phyloP scores from a whole-genome alignment of 495 filamentous ascomycete genomes.

The Zalerion maritima region DNA sequence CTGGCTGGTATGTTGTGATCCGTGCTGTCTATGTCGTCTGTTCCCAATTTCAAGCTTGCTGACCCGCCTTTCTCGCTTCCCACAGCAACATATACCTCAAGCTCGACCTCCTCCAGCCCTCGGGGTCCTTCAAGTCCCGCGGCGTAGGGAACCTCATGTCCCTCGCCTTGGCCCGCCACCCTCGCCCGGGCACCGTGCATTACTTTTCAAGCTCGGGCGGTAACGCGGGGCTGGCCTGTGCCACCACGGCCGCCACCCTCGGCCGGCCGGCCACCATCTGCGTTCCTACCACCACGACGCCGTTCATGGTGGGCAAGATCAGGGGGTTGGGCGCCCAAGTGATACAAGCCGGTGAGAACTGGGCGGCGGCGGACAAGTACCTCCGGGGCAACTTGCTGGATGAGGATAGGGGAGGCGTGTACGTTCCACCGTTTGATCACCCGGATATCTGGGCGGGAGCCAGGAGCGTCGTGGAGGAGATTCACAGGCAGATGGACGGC shows the following conservation, averaged over 20 bases:
- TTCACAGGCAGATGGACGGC: constrained; percentile 41
- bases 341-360: constrained; percentile 54
- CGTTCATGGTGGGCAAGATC: constrained; percentile 63
- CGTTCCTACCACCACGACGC: constrained; percentile 52
- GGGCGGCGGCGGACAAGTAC: constrained; percentile 63
- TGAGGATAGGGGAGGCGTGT: constrained; percentile 41
- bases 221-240: constrained; percentile 86
- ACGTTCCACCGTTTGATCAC: constrained; percentile 87
- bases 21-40: background rate
- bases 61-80: background rate
- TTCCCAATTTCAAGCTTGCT: background rate
- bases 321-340: constrained; percentile 54
- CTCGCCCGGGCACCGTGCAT: constrained; percentile 33
- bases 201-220: constrained; percentile 85
- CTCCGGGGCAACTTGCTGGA: constrained; percentile 49
- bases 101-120: constrained; percentile 83
- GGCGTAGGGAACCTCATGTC: constrained; percentile 74
- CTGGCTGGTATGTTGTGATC: constrained; percentile 46
- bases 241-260: constrained; percentile 58
- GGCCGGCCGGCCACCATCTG: constrained; percentile 67
- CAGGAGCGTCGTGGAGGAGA: constrained; percentile 58
- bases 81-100: constrained; percentile 71
- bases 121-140: constrained; percentile 90
- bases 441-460: constrained; percentile 72
- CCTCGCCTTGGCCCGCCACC: constrained; percentile 29